phyloP scores from a whole-genome alignment of 176 grass and related monocot species.

The Carex parvula region DNA sequence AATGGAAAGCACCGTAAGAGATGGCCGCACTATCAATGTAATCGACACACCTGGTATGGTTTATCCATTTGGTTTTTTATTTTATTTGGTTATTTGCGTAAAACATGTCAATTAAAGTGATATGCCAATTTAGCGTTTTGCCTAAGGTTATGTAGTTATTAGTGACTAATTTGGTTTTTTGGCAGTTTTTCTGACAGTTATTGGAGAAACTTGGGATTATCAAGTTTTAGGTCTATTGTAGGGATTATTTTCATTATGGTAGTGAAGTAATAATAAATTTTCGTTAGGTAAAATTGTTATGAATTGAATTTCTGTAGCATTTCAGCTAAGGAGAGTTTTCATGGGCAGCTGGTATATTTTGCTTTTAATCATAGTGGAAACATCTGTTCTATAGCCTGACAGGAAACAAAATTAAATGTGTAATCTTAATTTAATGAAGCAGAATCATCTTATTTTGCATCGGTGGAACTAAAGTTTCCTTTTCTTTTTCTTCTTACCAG shows the following conservation, averaged over 20 bases:
- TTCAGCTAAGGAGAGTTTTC: not conserved
- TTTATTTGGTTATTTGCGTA: not conserved
- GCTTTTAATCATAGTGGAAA: not conserved
- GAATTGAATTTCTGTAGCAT: not conserved
- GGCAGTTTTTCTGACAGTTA: not conserved
- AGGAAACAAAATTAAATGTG: not conserved
- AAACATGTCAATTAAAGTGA: not conserved
- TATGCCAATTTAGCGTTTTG: not conserved
- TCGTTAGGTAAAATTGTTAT: not conserved
- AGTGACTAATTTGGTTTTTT: not conserved
- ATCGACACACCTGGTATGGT: constrained; percentile 52
- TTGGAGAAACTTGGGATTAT: not conserved
- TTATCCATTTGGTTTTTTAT: not conserved
- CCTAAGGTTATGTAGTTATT: not conserved
- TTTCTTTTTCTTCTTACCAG: constrained; percentile 13
- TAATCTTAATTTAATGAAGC: not conserved
- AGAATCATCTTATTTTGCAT: not conserved
- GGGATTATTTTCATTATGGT: not conserved
- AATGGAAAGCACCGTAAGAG: constrained; percentile 28
- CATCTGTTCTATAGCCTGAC: not conserved
- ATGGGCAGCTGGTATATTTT: not conserved
- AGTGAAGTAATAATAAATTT: not conserved
- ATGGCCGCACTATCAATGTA: constrained; percentile 36
- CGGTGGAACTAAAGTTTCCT: not conserved
- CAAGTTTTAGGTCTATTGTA: not conserved